Conservation (phyloP, 768 basidiomycete genomes). For the Rhodotorula paludigena region DNA sequence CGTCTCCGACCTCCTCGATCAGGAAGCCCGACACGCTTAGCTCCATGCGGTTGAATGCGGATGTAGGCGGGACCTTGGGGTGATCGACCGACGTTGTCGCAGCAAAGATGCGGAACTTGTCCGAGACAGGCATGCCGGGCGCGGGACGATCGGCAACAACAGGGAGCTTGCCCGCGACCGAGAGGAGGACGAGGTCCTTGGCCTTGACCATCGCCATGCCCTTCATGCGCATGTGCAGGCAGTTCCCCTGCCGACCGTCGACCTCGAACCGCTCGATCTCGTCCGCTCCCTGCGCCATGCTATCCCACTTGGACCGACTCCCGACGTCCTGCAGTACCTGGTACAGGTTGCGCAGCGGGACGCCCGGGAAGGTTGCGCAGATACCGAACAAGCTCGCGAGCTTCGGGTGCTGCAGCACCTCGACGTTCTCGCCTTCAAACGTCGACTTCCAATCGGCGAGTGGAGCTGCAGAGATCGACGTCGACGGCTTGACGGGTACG, state of each 20-base stretch:
- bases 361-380: conserved; percentile 25
- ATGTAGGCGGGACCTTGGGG: conserved; percentile 9
- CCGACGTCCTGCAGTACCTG: conserved; percentile 28
- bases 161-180: conserved; percentile 33
- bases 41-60: conserved; percentile 39
- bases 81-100: conserved; percentile 37
- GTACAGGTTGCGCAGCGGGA: conserved; percentile 36
- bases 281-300: conserved; percentile 30
- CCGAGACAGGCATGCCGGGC: background rate
- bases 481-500: conserved; percentile 8
- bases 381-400: conserved; percentile 35
- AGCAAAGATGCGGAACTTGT: conserved; percentile 17
- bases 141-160: background rate
- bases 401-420: conserved; percentile 37
- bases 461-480: conserved; percentile 13
- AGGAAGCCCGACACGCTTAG: conserved; percentile 39
- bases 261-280: conserved; percentile 35
- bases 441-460: conserved; percentile 32
- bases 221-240: conserved; percentile 34
- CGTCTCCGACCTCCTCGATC: conserved; percentile 31
- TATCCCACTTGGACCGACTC: conserved; percentile 31
- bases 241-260: conserved; percentile 21
- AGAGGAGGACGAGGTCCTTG: conserved; percentile 41
- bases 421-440: conserved; percentile 14
- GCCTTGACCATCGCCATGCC: conserved; percentile 41